A percentile compares a stretch with the other conserved stretches of the same genome.
Conservation (phyloP, 1,139 yeast genomes). For the Magnusiomyces magnusii region DNA sequence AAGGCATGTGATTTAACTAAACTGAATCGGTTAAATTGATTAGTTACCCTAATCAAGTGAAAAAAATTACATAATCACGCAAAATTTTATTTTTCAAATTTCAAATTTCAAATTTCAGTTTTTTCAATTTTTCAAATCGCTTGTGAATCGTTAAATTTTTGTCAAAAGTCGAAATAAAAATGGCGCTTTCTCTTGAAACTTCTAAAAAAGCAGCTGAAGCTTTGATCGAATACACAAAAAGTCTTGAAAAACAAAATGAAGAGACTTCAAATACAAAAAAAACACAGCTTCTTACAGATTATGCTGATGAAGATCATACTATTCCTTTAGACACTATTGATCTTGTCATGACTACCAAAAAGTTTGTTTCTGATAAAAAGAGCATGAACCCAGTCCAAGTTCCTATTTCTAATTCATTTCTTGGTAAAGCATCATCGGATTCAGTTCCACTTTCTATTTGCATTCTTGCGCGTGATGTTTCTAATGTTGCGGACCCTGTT, state of each 20-base stretch:
- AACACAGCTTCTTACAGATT: constrained; percentile 46
- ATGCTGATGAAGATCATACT: constrained; percentile 35
- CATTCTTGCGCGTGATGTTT: constrained; percentile 62
- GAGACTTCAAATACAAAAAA: constrained; percentile 19
- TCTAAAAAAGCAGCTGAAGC: constrained; percentile 33
- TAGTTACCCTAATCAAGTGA: background rate
- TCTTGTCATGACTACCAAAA: constrained; percentile 56
- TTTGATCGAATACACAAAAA: constrained; percentile 30
- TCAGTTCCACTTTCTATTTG: constrained; percentile 41
- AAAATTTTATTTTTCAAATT: too few species aligned
- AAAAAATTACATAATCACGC: background rate
- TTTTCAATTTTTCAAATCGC: too few species aligned
- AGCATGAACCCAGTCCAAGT: constrained; percentile 67
- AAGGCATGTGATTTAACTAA: too few species aligned
- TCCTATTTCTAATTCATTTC: constrained; percentile 44
- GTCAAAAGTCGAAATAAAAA: background rate
- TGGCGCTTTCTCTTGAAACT: constrained; percentile 15
- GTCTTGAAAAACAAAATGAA: constrained; percentile 13
- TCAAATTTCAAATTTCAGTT: too few species aligned
- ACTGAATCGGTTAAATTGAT: too few species aligned
- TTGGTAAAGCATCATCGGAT: constrained; percentile 39
- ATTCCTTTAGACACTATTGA: constrained; percentile 34
- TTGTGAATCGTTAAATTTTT: too few species aligned
- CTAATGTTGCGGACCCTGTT: background rate
- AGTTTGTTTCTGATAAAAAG: constrained; percentile 54